Conservation (phyloP, 495 filamentous ascomycete species). For the Xylaria sp. region DNA sequence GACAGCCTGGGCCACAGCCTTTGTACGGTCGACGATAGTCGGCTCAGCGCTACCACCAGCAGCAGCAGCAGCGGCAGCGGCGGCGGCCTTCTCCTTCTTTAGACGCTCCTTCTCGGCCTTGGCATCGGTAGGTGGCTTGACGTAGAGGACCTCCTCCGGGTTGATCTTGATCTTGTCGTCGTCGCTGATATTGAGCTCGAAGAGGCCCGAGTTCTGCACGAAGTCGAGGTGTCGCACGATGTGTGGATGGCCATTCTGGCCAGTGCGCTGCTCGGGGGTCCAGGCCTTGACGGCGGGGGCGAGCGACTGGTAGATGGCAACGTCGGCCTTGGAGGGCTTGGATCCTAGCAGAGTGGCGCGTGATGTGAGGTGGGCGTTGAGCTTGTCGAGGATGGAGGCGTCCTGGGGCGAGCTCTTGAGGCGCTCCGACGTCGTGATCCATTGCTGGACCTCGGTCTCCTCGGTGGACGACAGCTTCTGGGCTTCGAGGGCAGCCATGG, state of each 20-base stretch:
- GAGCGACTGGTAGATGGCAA: conserved; percentile 82
- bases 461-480: conserved; percentile 76
- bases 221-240: conserved; percentile 93
- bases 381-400: conserved; percentile 70
- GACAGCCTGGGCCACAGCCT: conserved; percentile 45
- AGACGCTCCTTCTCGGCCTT: conserved; percentile 89
- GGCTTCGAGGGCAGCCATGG: conserved; percentile 69
- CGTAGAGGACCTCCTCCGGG: conserved; percentile 77
- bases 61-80: conserved; percentile 58
- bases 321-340: conserved; percentile 90
- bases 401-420: conserved; percentile 63
- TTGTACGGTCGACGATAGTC: conserved; percentile 59
- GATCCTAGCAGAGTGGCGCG: conserved; percentile 88
- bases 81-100: conserved; percentile 84
- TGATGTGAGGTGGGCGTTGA: conserved; percentile 86
- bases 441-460: conserved; percentile 84
- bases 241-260: conserved; percentile 87
- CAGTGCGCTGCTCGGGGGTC: conserved; percentile 87
- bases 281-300: conserved; percentile 80
- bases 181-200: conserved; percentile 72
- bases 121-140: conserved; percentile 79
- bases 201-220: conserved; percentile 85
- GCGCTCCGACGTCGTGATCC: conserved; percentile 76
- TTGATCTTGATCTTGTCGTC: conserved; percentile 84
- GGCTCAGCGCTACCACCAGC: conserved; percentile 43